Base-by-base conservation (phyloP, 2,329 filamentous ascomycete genomes). In the Penicillium sp. region DNA sequence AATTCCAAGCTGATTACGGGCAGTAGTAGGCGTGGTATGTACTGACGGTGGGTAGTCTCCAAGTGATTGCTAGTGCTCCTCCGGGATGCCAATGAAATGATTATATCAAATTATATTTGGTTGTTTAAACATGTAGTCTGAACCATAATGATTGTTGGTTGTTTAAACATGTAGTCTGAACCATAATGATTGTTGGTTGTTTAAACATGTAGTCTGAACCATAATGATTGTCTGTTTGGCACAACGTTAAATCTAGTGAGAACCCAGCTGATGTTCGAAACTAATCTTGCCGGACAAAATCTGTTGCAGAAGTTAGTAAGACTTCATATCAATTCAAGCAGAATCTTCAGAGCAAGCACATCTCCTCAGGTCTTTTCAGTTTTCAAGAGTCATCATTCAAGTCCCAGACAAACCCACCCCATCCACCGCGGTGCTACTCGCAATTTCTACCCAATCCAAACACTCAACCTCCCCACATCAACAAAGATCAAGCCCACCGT, bases 331-430 rank as follows among this genome's bases (percentile, higher is more conserved):
- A 40, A 14, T 12, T 22, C 11, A 18, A 22, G 37, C 18, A 9
- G 3, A 40, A 40, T 40, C 37, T 6, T n/a, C 6, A 23, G 35
- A 35, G 20, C 45, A 35, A 18, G 25, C 43, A 20, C 23, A 49
- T 69, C 72, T 75, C 74, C 73, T 77, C 75, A 77, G 75, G 72
- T 76, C 73, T 76, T 76, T 75, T 75, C 70, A 75, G 71, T 77
- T 75, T 73, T 64, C 64, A 60, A 59, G 61, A 66, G 67, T 71
- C 74, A 59, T 75, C 74, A 76, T 73, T 57, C 73, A 64, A 63
- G 43, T 15, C 65, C 64, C 63, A 64, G 51, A 57, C 54, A 57
- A 55, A 46, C 57, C 49, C 58, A 51, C 52, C 43, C 31, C n/a
- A 20, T 31, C 46, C 42, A 49, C 49, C 45, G 43, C 49, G 51